Conservation (phyloP, 2,329 filamentous ascomycete species). For the Monilinia polystroma region DNA sequence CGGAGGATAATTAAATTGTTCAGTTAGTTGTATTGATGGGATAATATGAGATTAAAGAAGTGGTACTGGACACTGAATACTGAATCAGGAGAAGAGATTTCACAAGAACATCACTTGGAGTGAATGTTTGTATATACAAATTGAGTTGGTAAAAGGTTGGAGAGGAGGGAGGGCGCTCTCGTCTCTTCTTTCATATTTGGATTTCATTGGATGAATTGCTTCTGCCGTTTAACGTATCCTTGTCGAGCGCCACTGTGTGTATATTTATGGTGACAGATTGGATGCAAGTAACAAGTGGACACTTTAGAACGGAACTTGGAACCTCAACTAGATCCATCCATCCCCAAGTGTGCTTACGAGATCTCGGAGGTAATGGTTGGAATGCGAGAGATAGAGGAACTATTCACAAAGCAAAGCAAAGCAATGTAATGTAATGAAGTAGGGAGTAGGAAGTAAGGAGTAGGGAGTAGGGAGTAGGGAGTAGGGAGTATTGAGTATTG, state of each 20-base stretch:
- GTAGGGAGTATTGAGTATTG: too few species aligned
- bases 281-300: not conserved
- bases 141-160: not conserved
- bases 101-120: not conserved
- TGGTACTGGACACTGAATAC: not conserved
- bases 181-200: constrained; percentile 2
- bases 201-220: constrained; percentile 20
- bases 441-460: too few species aligned
- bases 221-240: not conserved
- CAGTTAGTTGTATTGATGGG: not conserved
- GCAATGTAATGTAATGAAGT: too few species aligned
- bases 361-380: not conserved
- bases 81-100: not conserved
- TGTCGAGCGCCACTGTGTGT: constrained; percentile 20
- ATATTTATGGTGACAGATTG: constrained; percentile 15
- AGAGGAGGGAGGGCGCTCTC: not conserved
- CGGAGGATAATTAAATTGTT: not conserved
- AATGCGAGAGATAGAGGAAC: too few species aligned
- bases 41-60: not conserved
- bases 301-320: too few species aligned
- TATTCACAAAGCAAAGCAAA: too few species aligned
- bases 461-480: too few species aligned
- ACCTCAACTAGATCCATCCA: too few species aligned
- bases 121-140: constrained; percentile 3
- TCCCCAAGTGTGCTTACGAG: constrained; percentile 1